Conservation (phyloP, 345 rosid species). For the Camelina hispida region DNA sequence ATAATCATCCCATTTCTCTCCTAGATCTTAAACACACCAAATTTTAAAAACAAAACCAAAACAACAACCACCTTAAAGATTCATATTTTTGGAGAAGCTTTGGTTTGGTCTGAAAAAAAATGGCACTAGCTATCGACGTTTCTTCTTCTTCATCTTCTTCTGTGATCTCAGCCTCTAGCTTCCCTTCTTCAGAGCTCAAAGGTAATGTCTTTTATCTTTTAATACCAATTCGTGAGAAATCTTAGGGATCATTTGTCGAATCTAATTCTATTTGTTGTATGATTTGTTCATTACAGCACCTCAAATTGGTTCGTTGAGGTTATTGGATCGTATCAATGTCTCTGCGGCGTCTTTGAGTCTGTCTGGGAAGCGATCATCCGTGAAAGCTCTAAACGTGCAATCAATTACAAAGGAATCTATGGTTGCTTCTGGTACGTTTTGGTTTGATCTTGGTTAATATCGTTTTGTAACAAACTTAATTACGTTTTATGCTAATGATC, state of each 20-base stretch:
- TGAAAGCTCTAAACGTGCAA: conserved; percentile 66
- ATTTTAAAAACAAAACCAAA: background rate
- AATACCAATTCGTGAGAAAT: background rate
- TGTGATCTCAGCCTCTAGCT: conserved; percentile 41
- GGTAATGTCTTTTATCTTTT: conserved; percentile 34
- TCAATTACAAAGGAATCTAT: conserved; percentile 49
- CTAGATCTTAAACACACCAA: conserved; percentile 5
- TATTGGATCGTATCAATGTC: conserved; percentile 49
- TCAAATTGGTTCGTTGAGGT: conserved; percentile 58
- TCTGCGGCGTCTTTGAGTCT: conserved; percentile 47
- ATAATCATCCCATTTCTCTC: conserved; percentile 25
- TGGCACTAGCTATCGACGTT: conserved; percentile 62
- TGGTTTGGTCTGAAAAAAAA: conserved; percentile 23
- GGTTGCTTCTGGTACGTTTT: conserved; percentile 61
- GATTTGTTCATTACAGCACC: conserved; percentile 46
- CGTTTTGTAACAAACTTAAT: background rate
- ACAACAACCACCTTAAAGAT: background rate
- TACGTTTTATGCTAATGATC: conserved; percentile 33
- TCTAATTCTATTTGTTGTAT: background rate
- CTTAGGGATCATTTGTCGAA: background rate
- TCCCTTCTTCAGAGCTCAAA: conserved; percentile 50
- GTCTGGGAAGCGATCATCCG: conserved; percentile 46
- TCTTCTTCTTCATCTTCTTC: conserved; percentile 52
- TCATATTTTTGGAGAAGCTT: background rate
- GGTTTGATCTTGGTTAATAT: background rate